Evolutionary conservation across 352 stramenopile species (phyloP).

Genomic region (Thraustochytrium sp.): DNA sequence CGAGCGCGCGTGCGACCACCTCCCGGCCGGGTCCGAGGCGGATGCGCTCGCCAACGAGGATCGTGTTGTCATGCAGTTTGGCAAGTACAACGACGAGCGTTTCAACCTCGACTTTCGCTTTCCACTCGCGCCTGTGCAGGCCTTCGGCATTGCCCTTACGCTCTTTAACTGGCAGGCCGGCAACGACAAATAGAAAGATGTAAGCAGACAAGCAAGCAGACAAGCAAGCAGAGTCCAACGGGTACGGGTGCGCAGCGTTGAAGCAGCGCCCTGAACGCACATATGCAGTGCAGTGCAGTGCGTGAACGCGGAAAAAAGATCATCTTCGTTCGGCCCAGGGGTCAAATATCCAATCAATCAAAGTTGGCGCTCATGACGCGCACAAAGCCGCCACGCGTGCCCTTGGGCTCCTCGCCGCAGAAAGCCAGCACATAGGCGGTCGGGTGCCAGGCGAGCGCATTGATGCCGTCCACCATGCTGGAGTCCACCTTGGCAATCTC

Average conservation of each 20-base stretch:
- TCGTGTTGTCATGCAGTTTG: slow-evolving; percentile 33
- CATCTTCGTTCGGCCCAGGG: too few species aligned
- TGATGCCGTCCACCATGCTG: slow-evolving; percentile 29
- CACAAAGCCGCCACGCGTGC: slow-evolving; percentile 1
- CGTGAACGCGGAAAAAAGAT: too few species aligned
- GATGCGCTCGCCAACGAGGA: not conserved
- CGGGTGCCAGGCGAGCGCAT: not conserved
- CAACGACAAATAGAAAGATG: not conserved
- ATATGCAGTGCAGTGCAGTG: too few species aligned
- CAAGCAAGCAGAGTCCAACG: too few species aligned
- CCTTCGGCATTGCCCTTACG: slow-evolving; percentile 81
- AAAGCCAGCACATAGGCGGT: not conserved
- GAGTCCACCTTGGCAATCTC: not conserved
- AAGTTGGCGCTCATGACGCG: slow-evolving; percentile 11
- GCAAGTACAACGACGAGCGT: slow-evolving; percentile 62
- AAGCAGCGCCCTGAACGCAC: too few species aligned
- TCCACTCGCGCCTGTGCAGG: slow-evolving; percentile 80
- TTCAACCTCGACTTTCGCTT: slow-evolving; percentile 91
- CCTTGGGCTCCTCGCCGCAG: slow-evolving; percentile 29
- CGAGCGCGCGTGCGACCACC: not conserved
- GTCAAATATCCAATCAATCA: too few species aligned
- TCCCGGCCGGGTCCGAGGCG: not conserved
- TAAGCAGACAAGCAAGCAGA: too few species aligned
- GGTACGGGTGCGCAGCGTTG: too few species aligned
- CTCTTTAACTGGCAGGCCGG: slow-evolving; percentile 66